Conservation (phyloP, 768 basidiomycete genomes). For the Mycena indigotica region DNA sequence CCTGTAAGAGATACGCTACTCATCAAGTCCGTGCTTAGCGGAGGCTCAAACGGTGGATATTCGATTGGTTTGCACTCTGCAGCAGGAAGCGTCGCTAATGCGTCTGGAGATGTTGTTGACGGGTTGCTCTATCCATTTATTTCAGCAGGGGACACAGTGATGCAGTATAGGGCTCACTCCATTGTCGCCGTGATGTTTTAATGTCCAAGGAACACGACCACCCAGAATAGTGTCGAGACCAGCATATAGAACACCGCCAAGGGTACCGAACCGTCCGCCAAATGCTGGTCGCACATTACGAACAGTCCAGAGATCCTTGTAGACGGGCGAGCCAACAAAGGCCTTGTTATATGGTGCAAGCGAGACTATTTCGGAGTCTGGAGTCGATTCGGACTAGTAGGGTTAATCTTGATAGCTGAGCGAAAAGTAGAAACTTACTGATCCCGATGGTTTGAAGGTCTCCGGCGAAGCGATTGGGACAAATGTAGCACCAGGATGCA, state of each 20-base stretch:
- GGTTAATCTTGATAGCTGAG: no score
- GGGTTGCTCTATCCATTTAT: conserved; percentile 2
- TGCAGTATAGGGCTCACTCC: conserved; percentile 23
- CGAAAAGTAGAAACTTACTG: no score
- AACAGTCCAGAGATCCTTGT: conserved; percentile 84
- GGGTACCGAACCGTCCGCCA: conserved; percentile 74
- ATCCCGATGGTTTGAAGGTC: conserved; percentile 4
- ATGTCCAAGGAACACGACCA: conserved; percentile 91
- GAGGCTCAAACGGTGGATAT: conserved; percentile 86
- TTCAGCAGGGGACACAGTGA: background rate
- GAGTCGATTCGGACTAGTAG: conserved; percentile 8
- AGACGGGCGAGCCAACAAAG: conserved; percentile 80
- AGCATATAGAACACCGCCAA: conserved; percentile 87
- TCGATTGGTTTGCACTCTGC: conserved; percentile 70
- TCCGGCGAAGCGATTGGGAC: conserved; percentile 3
- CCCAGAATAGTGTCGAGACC: conserved; percentile 86
- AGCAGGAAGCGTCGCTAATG: conserved; percentile 71
- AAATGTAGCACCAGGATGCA: conserved; percentile 37
- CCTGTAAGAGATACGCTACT: conserved; percentile 89
- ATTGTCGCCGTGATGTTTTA: conserved; percentile 59
- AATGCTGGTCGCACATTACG: conserved; percentile 92
- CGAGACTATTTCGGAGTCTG: conserved; percentile 62
- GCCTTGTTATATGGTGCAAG: conserved; percentile 58
- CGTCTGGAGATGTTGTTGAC: conserved; percentile 49
- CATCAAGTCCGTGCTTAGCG: conserved; percentile 90